These are phyloP conservation scores for Kuraishia piskuri DNA, from an alignment of 805 yeast genomes.

Conservation along the genomic window DNA sequence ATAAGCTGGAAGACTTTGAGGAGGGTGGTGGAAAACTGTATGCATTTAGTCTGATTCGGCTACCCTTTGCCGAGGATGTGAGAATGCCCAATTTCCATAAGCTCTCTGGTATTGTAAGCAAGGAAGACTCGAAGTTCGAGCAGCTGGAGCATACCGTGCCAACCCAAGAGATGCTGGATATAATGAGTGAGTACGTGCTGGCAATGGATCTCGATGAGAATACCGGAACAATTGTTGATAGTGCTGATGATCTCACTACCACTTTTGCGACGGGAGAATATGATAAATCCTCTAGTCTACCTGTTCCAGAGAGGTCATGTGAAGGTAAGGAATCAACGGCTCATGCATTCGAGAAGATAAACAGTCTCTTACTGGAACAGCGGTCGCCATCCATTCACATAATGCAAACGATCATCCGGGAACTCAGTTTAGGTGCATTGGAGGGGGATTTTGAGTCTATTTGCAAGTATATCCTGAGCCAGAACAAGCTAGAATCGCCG, in stretches of 20 bases:
- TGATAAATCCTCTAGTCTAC: not conserved
- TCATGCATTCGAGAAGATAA: not conserved
- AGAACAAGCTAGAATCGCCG: not conserved
- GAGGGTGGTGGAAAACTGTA: constrained; percentile 19
- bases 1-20: constrained; percentile 9
- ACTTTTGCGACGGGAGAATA: not conserved
- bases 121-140: constrained; percentile 19
- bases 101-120: constrained; percentile 22
- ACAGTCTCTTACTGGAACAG: not conserved
- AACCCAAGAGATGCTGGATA: constrained; percentile 24
- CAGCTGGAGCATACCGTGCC: constrained; percentile 22
- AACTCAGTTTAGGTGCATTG: not conserved
- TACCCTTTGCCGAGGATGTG: constrained; percentile 75
- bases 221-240: not conserved
- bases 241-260: not conserved
- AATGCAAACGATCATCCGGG: not conserved
- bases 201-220: constrained; percentile 30
- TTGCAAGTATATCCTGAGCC: not conserved
- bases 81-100: constrained; percentile 45
- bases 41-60: constrained; percentile 39
- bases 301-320: not conserved
- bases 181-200: constrained; percentile 36
- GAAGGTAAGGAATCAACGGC: not conserved
- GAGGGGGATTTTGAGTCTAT: not conserved
- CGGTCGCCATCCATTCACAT: not conserved